Evolutionary conservation across 2,329 filamentous ascomycete genomes (phyloP).

Genomic region (Nigrospora sphaerica): DNA sequence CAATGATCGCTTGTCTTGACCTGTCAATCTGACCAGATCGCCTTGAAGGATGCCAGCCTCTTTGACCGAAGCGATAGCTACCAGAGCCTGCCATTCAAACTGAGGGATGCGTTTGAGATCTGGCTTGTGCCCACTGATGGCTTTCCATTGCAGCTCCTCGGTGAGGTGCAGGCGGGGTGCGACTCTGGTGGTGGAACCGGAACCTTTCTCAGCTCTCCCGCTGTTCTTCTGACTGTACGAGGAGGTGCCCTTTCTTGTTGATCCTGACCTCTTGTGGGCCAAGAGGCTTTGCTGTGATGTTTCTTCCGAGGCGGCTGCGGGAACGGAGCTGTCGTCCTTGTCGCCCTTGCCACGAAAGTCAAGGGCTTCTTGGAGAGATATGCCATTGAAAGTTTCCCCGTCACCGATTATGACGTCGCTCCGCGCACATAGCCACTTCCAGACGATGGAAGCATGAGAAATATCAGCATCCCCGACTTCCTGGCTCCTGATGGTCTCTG

Average conservation of each 20-base stretch:
- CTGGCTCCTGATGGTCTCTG: background rate
- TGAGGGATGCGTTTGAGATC: slow-evolving; percentile 52
- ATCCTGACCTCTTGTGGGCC: background rate
- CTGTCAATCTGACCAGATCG: slow-evolving; percentile 48
- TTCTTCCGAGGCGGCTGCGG: background rate
- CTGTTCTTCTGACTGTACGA: background rate
- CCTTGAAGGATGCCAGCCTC: slow-evolving; percentile 52
- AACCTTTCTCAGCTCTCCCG: background rate
- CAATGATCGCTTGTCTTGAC: slow-evolving; percentile 57
- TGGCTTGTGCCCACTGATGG: slow-evolving; percentile 50
- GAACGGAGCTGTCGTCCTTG: slow-evolving; percentile 3
- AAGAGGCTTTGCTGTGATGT: background rate
- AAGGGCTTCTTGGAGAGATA: slow-evolving; percentile 32
- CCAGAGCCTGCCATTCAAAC: slow-evolving; percentile 51
- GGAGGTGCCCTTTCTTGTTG: slow-evolving; percentile 1
- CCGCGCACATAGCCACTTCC: slow-evolving; percentile 31
- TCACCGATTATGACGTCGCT: slow-evolving; percentile 32
- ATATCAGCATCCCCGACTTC: slow-evolving; percentile 15
- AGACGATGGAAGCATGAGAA: slow-evolving; percentile 30
- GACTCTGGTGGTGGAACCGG: background rate
- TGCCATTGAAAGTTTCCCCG: slow-evolving; percentile 25
- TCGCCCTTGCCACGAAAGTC: slow-evolving; percentile 24
- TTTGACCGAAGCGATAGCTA: slow-evolving; percentile 49
- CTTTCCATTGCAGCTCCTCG: slow-evolving; percentile 52
- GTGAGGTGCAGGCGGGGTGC: slow-evolving; percentile 37